phyloP scores from a whole-genome alignment of 1,284 basidiomycete species.

The Boletus mariae region DNA sequence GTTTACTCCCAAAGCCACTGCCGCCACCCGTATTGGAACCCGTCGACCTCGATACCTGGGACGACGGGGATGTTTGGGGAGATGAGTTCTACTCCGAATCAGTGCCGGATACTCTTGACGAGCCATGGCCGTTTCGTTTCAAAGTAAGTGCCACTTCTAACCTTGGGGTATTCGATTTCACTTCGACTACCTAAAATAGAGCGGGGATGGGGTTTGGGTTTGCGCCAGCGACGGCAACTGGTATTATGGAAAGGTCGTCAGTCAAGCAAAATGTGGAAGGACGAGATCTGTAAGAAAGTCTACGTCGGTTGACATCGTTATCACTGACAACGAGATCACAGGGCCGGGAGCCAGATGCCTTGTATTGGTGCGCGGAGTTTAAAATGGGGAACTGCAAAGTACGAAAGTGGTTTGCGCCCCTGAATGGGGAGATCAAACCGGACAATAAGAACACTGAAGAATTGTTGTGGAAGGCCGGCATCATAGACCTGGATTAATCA shows the following conservation, averaged over 20 bases:
- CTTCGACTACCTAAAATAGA: conserved; percentile 29
- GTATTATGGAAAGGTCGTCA: conserved; percentile 45
- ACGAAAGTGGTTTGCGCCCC: conserved; percentile 54
- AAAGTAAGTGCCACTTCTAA: conserved; percentile 31
- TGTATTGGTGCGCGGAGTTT: conserved; percentile 51
- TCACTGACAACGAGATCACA: conserved; percentile 17
- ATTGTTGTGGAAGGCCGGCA: conserved; percentile 40
- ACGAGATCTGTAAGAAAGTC: conserved; percentile 42
- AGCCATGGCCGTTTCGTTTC: conserved; percentile 54
- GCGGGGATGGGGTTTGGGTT: conserved; percentile 51
- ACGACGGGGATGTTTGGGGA: conserved; percentile 23
- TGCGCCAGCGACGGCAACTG: conserved; percentile 47
- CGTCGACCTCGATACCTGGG: conserved; percentile 27
- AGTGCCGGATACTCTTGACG: conserved; percentile 45
- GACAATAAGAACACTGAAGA: conserved; percentile 39
- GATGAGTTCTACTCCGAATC: conserved; percentile 21
- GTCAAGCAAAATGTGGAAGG: conserved; percentile 41
- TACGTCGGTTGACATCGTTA: too few relatives aligned
- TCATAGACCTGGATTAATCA: background rate
- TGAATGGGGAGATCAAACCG: conserved; percentile 63
- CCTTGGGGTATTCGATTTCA: background rate
- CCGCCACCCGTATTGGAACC: conserved; percentile 4
- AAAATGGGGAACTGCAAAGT: conserved; percentile 33
- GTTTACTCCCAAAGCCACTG: background rate
- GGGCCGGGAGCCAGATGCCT: conserved; percentile 35